Percentiles rank a stretch among this genome's conserved stretches.
Conservation (phyloP, 495 filamentous ascomycete species). For the Cercophora sp. region DNA sequence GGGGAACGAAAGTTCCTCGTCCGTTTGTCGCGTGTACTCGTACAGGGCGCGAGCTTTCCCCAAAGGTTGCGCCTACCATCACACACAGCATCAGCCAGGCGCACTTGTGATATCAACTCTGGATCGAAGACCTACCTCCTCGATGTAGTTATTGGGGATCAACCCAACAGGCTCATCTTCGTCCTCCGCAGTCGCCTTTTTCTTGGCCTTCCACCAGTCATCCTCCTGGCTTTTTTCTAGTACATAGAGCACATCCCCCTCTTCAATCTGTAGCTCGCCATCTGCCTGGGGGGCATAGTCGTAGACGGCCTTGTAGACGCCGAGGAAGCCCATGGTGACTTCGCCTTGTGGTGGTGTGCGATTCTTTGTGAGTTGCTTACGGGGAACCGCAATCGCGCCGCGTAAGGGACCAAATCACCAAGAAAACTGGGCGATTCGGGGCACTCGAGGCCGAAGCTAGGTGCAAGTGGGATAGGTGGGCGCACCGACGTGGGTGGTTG, state of each 20-base stretch:
- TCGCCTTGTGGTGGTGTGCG: neutral
- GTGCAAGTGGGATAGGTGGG: too few species aligned
- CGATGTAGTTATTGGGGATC: constrained; percentile 92
- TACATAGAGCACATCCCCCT: constrained; percentile 89
- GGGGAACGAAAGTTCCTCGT: constrained; percentile 93
- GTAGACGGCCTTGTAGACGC: constrained; percentile 88
- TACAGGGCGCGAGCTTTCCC: constrained; percentile 80
- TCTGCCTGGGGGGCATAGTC: constrained; percentile 89
- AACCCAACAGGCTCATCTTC: constrained; percentile 93
- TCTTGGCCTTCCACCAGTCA: constrained; percentile 98
- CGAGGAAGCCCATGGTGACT: constrained; percentile 66
- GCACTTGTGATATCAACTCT: neutral
- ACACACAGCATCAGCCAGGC: neutral
- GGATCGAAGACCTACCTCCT: constrained; percentile 71
- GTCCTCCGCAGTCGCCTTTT: constrained; percentile 85
- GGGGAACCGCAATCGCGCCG: neutral
- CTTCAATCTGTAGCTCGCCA: constrained; percentile 79
- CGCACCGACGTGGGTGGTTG: too few species aligned
- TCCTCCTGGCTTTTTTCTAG: constrained; percentile 87
- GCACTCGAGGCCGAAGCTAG: neutral
- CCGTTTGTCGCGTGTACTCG: constrained; percentile 94
- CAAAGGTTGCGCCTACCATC: constrained; percentile 62
- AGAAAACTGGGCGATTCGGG: neutral
- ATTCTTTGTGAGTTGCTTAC: neutral
- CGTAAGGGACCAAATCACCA: neutral